A percentile compares a stretch with the other conserved stretches of the same genome.
Evolutionary conservation across 140 eudicot genomes (phyloP).

Genomic region (Erigeron philadelphicus): DNA sequence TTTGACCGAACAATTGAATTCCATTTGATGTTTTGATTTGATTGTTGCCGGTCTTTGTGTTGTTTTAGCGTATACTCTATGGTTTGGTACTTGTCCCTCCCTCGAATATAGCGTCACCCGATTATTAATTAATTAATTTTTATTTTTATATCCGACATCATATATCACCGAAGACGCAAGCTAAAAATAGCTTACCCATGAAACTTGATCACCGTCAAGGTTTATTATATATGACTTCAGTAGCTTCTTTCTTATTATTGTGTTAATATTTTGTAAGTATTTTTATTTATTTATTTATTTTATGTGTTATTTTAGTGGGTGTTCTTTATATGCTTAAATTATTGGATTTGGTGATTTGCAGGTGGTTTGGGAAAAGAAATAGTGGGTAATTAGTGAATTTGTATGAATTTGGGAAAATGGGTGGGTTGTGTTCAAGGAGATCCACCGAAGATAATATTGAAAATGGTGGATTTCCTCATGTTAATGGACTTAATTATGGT

Average conservation of each 20-base stretch:
- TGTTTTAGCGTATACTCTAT: too few relatives aligned
- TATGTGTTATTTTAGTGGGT: neutral
- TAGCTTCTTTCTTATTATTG: too few relatives aligned
- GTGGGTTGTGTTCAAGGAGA: constrained; percentile 91
- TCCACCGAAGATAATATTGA: constrained; percentile 56
- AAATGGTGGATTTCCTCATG: constrained; percentile 42
- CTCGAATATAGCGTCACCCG: constrained; percentile 11
- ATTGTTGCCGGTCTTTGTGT: too few relatives aligned
- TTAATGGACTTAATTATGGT: constrained; percentile 54
- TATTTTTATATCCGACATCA: too few relatives aligned
- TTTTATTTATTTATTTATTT: neutral
- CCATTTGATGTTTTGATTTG: too few relatives aligned
- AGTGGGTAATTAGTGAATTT: neutral
- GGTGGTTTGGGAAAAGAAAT: neutral
- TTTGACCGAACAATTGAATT: neutral
- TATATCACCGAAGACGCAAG: too few relatives aligned
- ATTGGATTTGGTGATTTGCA: neutral
- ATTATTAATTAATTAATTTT: too few relatives aligned
- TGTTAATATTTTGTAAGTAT: too few relatives aligned
- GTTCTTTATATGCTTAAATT: neutral
- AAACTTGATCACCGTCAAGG: too few relatives aligned
- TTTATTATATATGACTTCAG: too few relatives aligned
- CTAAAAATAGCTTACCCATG: too few relatives aligned
- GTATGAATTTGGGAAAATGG: constrained; percentile 49
- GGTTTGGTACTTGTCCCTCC: neutral